Conservation (phyloP, 2,329 filamentous ascomycete species). For the Aureobasidium melanogenum region DNA sequence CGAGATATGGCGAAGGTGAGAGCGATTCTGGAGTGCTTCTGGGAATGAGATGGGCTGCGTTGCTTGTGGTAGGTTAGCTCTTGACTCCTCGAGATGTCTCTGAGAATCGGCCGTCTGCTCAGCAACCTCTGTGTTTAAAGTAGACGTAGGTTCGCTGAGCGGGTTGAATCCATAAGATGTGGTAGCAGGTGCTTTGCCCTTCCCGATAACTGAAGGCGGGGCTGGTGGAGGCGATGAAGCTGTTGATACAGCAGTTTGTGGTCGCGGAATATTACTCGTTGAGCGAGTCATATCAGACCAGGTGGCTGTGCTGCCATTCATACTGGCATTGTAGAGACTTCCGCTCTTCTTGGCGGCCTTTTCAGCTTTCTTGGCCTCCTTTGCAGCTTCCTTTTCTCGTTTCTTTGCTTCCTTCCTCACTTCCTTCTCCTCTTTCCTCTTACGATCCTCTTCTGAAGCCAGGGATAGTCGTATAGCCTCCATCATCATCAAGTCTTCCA, state of each 20-base stretch:
- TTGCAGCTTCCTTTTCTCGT: constrained; percentile 66
- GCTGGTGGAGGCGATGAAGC: constrained; percentile 21
- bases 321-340: constrained; percentile 41
- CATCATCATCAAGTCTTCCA: constrained; percentile 98
- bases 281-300: constrained; percentile 27
- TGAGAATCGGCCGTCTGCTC: constrained; percentile 26
- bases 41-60: constrained; percentile 19
- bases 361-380: constrained; percentile 56
- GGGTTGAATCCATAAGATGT: constrained; percentile 34
- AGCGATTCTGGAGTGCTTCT: constrained; percentile 10
- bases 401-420: constrained; percentile 75
- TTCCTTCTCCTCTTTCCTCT: constrained; percentile 74
- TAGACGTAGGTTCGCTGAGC: constrained; percentile 34
- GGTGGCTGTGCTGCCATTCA: constrained; percentile 26
- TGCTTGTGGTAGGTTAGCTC: constrained; percentile 31
- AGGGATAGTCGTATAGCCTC: constrained; percentile 87
- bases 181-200: constrained; percentile 40
- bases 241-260: constrained; percentile 1
- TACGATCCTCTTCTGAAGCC: constrained; percentile 89
- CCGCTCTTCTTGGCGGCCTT: constrained; percentile 57
- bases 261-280: constrained; percentile 45
- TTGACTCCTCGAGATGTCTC: constrained; percentile 37
- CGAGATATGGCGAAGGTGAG: constrained; percentile 62
- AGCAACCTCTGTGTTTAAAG: constrained; percentile 27
- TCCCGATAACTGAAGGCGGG: constrained; percentile 27